Percentiles rank a stretch among this genome's conserved stretches.
Conservation (phyloP, 2,329 filamentous ascomycete genomes). For the Microsporum ferrugineum region DNA sequence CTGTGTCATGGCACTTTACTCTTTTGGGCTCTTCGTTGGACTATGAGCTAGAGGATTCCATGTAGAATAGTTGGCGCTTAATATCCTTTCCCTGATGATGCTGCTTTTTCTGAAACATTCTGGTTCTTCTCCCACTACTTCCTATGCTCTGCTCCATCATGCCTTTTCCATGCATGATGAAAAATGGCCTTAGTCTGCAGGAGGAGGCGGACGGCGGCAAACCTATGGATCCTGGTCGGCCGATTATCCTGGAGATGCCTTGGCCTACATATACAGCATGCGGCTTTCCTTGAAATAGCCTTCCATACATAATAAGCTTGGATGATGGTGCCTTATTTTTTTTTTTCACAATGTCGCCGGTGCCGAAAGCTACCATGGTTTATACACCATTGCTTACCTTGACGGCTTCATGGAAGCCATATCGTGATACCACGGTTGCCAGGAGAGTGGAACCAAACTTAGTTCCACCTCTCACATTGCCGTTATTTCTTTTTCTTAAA, state of each 20-base stretch:
- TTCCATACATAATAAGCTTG: neutral
- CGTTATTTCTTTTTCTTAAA: neutral
- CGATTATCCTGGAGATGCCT: neutral
- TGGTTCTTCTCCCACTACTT: neutral
- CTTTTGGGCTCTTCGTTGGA: neutral
- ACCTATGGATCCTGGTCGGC: neutral
- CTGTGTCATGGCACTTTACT: neutral
- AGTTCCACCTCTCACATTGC: neutral
- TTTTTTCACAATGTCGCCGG: neutral
- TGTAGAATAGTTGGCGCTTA: constrained; percentile 4
- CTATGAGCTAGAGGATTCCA: neutral
- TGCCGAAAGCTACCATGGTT: neutral
- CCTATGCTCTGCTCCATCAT: neutral
- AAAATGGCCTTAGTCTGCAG: neutral
- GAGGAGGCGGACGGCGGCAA: neutral
- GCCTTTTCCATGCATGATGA: neutral
- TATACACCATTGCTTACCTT: neutral
- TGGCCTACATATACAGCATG: neutral
- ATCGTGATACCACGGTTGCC: neutral
- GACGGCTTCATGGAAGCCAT: constrained; percentile 4
- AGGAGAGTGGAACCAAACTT: constrained; percentile 2
- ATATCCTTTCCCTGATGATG: neutral
- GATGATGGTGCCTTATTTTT: neutral
- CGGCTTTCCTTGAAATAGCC: neutral
- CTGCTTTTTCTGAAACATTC: neutral